Conservation (phyloP, 139 green algal species). For the Chlorella sp. region DNA sequence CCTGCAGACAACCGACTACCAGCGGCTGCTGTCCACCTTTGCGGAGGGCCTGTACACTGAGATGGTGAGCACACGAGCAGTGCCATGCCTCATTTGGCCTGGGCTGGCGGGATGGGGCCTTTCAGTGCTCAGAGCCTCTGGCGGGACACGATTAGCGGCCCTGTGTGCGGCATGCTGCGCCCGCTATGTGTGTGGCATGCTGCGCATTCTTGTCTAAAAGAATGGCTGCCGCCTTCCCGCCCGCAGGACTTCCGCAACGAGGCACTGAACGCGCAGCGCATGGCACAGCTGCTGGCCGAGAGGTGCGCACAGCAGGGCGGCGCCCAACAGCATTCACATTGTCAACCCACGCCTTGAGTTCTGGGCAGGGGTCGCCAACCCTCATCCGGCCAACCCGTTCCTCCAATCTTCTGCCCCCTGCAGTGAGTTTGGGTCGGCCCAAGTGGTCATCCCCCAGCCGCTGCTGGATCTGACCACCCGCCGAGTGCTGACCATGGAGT, state of each 20-base stretch:
- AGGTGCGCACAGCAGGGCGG: neutral
- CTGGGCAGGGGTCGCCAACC: too few relatives aligned
- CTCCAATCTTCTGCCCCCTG: neutral
- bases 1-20: slow-evolving; percentile 87
- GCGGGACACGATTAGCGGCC: too few relatives aligned
- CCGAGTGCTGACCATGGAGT: slow-evolving; percentile 90
- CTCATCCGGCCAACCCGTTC: neutral
- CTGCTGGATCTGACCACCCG: slow-evolving; percentile 65
- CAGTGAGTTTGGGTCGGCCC: slow-evolving; percentile 45
- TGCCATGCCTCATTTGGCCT: too few relatives aligned
- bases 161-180: too few relatives aligned
- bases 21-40: slow-evolving; percentile 82
- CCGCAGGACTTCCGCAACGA: slow-evolving; percentile 89
- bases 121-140: too few relatives aligned
- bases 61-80: slow-evolving; percentile 65
- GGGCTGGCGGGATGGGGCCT: too few relatives aligned
- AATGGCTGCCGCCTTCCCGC: too few relatives aligned
- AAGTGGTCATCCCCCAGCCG: slow-evolving; percentile 75
- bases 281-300: slow-evolving; percentile 73
- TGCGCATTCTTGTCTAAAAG: too few relatives aligned
- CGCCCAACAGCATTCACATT: too few relatives aligned
- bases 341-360: too few relatives aligned
- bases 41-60: slow-evolving; percentile 87
- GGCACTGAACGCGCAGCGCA: slow-evolving; percentile 77
- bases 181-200: too few relatives aligned